Conservation (phyloP, 164 flowering plant species). For the Hamamelis virginiana region DNA sequence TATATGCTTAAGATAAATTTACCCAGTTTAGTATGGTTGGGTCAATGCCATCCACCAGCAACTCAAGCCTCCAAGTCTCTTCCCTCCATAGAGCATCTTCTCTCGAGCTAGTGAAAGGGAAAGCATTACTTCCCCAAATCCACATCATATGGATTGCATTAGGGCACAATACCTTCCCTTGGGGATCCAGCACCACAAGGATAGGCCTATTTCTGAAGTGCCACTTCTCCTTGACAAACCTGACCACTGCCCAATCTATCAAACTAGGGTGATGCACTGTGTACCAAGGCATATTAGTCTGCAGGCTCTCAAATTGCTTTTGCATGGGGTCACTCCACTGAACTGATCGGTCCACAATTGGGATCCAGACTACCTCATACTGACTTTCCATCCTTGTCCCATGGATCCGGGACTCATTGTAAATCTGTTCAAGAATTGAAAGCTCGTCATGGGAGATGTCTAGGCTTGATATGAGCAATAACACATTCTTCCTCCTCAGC, state of each 20-base stretch:
- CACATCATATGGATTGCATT: conserved; percentile 61
- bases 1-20: background rate
- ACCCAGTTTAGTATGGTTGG: conserved; percentile 44
- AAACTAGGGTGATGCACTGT: conserved; percentile 34
- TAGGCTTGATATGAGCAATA: conserved; percentile 47
- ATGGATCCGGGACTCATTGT: conserved; percentile 32
- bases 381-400: conserved; percentile 20
- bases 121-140: conserved; percentile 55
- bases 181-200: conserved; percentile 51
- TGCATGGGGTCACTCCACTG: conserved; percentile 18
- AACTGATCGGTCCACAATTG: conserved; percentile 30
- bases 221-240: conserved; percentile 44
- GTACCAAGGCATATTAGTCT: conserved; percentile 48
- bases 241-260: conserved; percentile 32
- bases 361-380: conserved; percentile 52
- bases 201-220: conserved; percentile 46
- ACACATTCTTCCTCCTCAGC: conserved; percentile 47
- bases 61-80: conserved; percentile 47
- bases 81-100: conserved; percentile 49
- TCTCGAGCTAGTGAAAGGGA: conserved; percentile 43
- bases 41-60: conserved; percentile 45
- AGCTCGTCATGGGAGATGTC: conserved; percentile 43
- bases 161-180: conserved; percentile 37
- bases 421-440: conserved; percentile 34
- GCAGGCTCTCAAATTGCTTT: conserved; percentile 28